These are phyloP conservation scores for Cladosporium halotolerans DNA, from an alignment of 2,329 filamentous ascomycete species.

Conservation along the genomic window DNA sequence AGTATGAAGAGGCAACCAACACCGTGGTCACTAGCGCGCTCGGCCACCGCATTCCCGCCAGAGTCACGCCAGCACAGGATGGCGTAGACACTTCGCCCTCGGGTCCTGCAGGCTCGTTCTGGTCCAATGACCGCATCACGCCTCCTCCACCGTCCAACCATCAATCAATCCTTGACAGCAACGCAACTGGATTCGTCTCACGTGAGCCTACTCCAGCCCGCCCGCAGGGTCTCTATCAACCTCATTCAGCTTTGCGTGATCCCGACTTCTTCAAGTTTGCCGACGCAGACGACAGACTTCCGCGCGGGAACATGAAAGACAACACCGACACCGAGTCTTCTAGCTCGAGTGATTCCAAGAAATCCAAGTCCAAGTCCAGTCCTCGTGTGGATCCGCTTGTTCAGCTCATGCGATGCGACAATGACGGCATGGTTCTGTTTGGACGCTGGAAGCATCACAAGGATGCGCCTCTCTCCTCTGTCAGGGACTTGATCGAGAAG, in stretches of 20 bases:
- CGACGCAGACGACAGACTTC: too few relatives aligned
- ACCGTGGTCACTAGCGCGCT: background rate
- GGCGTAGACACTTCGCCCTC: background rate
- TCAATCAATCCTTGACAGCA: background rate
- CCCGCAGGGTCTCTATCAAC: background rate
- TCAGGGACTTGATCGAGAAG: background rate
- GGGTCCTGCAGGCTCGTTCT: background rate
- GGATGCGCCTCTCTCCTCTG: background rate
- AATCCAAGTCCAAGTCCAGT: background rate
- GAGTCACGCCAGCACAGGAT: background rate
- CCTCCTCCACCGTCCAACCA: background rate
- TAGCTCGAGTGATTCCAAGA: background rate
- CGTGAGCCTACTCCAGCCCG: background rate
- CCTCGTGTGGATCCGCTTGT: background rate
- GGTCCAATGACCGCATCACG: background rate
- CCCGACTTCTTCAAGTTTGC: too few relatives aligned
- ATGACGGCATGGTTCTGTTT: background rate
- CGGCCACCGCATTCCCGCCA: background rate
- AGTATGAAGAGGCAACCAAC: background rate
- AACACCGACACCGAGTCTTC: background rate
- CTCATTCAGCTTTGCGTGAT: background rate
- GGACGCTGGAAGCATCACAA: constrained; percentile 7
- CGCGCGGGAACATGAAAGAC: too few relatives aligned
- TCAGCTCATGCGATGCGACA: background rate
- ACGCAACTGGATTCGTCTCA: background rate